These are phyloP conservation scores for Hanseniaspora hatyaiensis DNA, from an alignment of 805 yeast genomes.

Conservation along the genomic window DNA sequence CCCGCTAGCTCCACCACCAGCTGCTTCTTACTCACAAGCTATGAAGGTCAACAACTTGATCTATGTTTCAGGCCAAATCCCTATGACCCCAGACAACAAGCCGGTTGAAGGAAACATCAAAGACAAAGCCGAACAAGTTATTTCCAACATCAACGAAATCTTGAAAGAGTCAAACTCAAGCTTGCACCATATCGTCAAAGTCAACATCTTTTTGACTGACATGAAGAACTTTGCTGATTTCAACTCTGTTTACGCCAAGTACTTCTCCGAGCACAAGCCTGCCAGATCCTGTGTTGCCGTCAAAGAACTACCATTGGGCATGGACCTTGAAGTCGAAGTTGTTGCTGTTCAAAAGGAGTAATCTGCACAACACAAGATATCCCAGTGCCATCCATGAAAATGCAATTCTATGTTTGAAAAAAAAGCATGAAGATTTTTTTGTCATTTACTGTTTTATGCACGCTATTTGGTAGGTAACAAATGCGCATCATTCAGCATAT, in stretches of 20 bases:
- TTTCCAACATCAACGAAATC: constrained; percentile 57
- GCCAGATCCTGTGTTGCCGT: constrained; percentile 98
- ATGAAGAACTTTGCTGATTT: constrained; percentile 75
- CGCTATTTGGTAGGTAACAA: no score
- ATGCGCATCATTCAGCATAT: no score
- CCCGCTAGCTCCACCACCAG: constrained; percentile 84
- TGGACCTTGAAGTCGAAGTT: constrained; percentile 77
- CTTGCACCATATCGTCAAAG: constrained; percentile 73
- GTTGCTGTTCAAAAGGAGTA: constrained; percentile 60
- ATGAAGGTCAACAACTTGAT: constrained; percentile 78
- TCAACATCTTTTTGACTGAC: constrained; percentile 79
- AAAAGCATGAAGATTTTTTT: no score
- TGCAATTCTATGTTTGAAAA: no score
- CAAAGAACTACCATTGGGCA: constrained; percentile 77
- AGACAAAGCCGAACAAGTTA: constrained; percentile 65
- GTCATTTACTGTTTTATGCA: no score
- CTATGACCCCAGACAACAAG: constrained; percentile 71
- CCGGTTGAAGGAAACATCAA: constrained; percentile 65
- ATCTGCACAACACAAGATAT: no score
- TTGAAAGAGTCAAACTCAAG: constrained; percentile 78
- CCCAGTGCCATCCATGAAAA: no score
- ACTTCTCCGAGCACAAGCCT: constrained; percentile 71
- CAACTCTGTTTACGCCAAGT: constrained; percentile 70
- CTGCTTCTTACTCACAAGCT: constrained; percentile 94
- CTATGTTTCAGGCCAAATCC: constrained; percentile 92